Evolutionary conservation across 495 filamentous ascomycete genomes (phyloP).

Genomic region (Viridothelium virens): DNA sequence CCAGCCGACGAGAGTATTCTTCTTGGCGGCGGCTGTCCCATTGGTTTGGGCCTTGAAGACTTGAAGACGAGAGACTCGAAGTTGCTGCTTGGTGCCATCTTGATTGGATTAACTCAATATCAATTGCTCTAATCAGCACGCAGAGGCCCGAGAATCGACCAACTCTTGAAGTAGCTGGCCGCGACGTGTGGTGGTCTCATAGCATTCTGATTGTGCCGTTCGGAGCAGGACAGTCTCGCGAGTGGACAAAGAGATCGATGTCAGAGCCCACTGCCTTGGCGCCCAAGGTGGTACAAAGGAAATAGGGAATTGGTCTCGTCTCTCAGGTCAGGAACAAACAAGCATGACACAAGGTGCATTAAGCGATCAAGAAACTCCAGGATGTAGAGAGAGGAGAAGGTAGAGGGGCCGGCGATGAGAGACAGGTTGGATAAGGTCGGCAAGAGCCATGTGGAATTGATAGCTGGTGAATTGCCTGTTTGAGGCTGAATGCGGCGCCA

Average conservation of each 20-base stretch:
- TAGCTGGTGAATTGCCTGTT: neutral
- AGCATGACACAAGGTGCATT: too few relatives aligned
- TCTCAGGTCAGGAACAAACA: neutral
- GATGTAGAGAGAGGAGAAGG: too few relatives aligned
- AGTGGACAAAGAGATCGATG: neutral
- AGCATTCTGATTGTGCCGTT: neutral
- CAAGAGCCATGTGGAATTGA: neutral
- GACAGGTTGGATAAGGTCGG: neutral
- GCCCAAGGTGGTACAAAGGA: too few relatives aligned
- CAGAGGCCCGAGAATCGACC: too few relatives aligned
- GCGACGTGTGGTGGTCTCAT: neutral
- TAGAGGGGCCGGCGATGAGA: neutral
- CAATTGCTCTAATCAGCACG: neutral
- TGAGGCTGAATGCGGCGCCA: neutral
- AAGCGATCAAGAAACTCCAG: too few relatives aligned
- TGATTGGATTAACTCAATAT: neutral
- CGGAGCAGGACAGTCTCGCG: neutral
- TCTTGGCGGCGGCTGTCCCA: slow-evolving; percentile 12
- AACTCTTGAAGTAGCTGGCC: too few relatives aligned
- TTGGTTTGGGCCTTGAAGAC: slow-evolving; percentile 13
- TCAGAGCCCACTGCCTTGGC: neutral
- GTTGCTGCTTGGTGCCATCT: neutral
- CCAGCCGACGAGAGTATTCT: slow-evolving; percentile 31
- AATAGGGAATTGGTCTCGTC: neutral
- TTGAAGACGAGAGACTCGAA: neutral